Conservation (phyloP, 352 stramenopile genomes). For the Pythium phragmiticola region DNA sequence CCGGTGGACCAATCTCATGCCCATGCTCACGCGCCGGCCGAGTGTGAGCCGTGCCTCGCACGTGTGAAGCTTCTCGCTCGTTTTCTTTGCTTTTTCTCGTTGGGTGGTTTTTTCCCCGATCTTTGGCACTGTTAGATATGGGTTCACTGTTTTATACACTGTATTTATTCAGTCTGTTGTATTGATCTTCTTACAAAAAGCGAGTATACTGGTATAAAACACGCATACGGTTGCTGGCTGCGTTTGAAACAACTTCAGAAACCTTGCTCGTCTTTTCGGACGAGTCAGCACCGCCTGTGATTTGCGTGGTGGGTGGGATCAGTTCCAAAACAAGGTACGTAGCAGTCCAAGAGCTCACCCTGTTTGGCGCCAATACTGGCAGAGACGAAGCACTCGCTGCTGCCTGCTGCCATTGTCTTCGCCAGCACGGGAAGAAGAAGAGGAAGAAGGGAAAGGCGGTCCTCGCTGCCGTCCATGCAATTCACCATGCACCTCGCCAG, state of each 20-base stretch:
- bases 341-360: neutral
- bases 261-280: neutral
- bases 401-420: neutral
- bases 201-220: neutral
- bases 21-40: constrained; percentile 42
- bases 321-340: constrained; percentile 19
- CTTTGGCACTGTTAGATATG: constrained; percentile 9
- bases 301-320: constrained; percentile 1
- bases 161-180: constrained; percentile 21
- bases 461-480: constrained; percentile 5
- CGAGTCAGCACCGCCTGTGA: constrained; percentile 10
- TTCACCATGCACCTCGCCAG: constrained; percentile 19
- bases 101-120: neutral
- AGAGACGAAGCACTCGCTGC: constrained; percentile 24
- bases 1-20: constrained; percentile 76
- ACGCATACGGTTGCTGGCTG: neutral
- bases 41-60: constrained; percentile 1
- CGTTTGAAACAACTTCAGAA: constrained; percentile 18
- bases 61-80: constrained; percentile 3
- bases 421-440: neutral
- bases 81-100: neutral
- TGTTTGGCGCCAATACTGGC: constrained; percentile 23
- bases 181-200: neutral
- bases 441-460: neutral
- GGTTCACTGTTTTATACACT: constrained; percentile 27